phyloP scores from a whole-genome alignment of 2,329 filamentous ascomycete species.

The Lithohypha guttulata region DNA sequence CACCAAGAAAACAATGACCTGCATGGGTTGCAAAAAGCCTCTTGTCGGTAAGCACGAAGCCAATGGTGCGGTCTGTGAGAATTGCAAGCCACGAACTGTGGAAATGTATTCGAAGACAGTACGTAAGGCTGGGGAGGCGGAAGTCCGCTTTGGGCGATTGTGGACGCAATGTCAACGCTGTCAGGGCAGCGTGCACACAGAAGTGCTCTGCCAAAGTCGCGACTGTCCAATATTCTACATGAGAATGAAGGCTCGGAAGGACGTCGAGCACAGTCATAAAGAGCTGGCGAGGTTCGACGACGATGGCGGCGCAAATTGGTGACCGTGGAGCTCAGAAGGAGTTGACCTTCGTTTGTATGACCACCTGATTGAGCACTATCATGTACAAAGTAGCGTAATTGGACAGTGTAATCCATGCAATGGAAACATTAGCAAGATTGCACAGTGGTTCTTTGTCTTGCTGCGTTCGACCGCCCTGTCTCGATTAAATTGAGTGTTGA shows the following conservation, averaged over 20 bases:
- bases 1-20: constrained; percentile 92
- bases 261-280: constrained; percentile 87
- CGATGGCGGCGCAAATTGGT: constrained; percentile 50
- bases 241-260: constrained; percentile 99
- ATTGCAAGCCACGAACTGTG: constrained; percentile 74
- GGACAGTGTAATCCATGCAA: too few relatives aligned
- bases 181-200: constrained; percentile 94
- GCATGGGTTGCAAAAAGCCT: constrained; percentile 98
- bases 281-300: constrained; percentile 83
- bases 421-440: too few relatives aligned
- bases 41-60: constrained; percentile 68
- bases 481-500: too few relatives aligned
- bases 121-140: constrained; percentile 78
- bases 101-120: constrained; percentile 91
- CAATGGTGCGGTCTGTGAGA: constrained; percentile 73
- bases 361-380: too few relatives aligned
- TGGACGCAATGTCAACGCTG: constrained; percentile 99
- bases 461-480: too few relatives aligned
- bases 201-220: constrained; percentile 91
- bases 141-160: constrained; percentile 80
- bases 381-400: too few relatives aligned
- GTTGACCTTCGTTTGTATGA: too few relatives aligned
- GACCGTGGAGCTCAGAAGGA: too few relatives aligned
- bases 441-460: too few relatives aligned
- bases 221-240: constrained; percentile 99